Percentiles rank a stretch among this genome's conserved stretches.
Evolutionary conservation across 306 rosid species (phyloP).

Genomic region (Morella rubra): DNA sequence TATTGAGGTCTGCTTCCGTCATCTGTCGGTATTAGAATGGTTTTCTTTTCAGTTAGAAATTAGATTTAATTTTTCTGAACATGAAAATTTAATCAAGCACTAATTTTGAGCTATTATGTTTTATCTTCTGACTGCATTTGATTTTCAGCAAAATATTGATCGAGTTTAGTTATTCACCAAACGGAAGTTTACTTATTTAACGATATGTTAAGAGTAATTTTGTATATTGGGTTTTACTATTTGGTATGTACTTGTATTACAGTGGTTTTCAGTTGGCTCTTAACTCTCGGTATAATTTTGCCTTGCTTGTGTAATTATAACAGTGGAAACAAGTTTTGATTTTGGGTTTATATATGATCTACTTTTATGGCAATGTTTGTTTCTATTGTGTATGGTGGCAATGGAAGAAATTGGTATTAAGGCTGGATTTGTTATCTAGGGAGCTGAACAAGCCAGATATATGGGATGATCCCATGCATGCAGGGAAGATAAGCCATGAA

Average conservation of each 20-base stretch:
- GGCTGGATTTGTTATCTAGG: conserved; percentile 60
- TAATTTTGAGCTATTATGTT: not conserved
- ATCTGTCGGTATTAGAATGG: not conserved
- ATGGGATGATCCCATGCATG: conserved; percentile 82
- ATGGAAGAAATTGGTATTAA: conserved; percentile 80
- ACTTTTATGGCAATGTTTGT: not conserved
- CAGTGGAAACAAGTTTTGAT: not conserved
- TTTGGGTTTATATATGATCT: conserved; percentile 1
- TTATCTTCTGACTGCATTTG: not conserved
- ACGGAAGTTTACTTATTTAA: not conserved
- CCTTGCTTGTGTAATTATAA: conserved; percentile 5
- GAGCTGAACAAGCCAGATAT: conserved; percentile 69
- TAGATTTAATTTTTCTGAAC: not conserved
- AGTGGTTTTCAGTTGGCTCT: conserved; percentile 4
- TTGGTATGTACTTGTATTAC: not conserved
- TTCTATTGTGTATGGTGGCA: conserved; percentile 36
- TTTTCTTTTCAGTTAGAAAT: not conserved
- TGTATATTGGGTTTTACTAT: not conserved
- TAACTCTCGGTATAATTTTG: not conserved
- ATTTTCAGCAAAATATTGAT: not conserved
- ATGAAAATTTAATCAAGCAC: not conserved
- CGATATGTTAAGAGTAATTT: not conserved
- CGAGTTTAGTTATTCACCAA: not conserved
- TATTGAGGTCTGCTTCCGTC: not conserved
- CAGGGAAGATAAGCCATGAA: conserved; percentile 77